Percentiles rank a stretch among this genome's conserved stretches.
phyloP scores from a whole-genome alignment of 2,329 filamentous ascomycete species.

The Talaromyces albobiverticillius region DNA sequence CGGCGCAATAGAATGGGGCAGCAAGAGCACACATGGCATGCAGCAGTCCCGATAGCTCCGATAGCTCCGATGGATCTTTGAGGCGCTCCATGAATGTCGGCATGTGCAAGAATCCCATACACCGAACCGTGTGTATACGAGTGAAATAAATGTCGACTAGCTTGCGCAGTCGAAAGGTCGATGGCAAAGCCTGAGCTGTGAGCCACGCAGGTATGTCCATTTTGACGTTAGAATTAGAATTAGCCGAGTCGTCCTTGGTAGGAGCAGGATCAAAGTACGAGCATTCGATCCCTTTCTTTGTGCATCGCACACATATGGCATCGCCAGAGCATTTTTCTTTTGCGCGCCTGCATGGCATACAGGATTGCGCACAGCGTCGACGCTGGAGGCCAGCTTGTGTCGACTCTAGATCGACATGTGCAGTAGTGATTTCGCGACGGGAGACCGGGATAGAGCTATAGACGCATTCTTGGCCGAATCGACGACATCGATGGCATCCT shows the following conservation, averaged over 20 bases:
- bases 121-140: slow-evolving; percentile 6
- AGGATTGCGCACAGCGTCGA: slow-evolving; percentile 6
- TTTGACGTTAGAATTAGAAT: neutral
- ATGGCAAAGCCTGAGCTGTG: neutral
- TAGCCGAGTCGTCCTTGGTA: too few species aligned
- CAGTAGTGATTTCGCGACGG: too few species aligned
- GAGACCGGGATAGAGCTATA: too few species aligned
- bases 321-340: slow-evolving; percentile 9
- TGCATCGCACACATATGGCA: slow-evolving; percentile 1
- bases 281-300: slow-evolving; percentile 3
- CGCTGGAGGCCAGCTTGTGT: slow-evolving; percentile 11
- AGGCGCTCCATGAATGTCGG: slow-evolving; percentile 10
- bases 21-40: slow-evolving; percentile 10
- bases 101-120: slow-evolving; percentile 11
- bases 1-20: slow-evolving; percentile 8
- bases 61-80: neutral
- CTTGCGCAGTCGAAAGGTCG: neutral
- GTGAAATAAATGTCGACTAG: slow-evolving; percentile 9
- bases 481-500: too few species aligned
- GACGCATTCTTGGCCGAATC: too few species aligned
- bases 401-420: slow-evolving; percentile 1
- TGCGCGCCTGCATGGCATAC: slow-evolving; percentile 6
- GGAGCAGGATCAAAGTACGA: neutral
- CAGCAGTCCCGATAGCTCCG: neutral
- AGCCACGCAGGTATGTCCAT: slow-evolving; percentile 10